Base-by-base conservation (phyloP, 2,329 filamentous ascomycete genomes). In the Calonectria naviculata region DNA sequence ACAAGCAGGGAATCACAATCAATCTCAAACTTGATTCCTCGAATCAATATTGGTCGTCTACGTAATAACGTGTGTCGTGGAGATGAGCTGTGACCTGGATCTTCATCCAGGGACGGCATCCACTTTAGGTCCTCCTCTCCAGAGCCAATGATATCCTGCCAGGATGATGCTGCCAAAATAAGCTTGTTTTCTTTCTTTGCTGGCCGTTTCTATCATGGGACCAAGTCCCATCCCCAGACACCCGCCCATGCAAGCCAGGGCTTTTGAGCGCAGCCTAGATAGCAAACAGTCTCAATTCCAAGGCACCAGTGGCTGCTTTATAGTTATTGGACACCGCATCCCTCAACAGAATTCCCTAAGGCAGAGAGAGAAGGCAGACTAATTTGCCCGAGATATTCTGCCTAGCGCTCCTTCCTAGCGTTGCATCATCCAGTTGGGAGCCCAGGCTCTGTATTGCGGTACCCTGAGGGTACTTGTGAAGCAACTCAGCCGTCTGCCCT, bases 101-200 rank as follows among this genome's bases (percentile, higher is more conserved):
- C 6, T 36, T 26, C 44, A 56, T 47, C 21, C 54, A 46, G 21
- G 28, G 21, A 28, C 52, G 12, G n/a, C 31, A 44, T 19, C 36
- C 36, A 46, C 62, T 29, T 58, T 5, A 47, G 54, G 9, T 34
- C 41, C 21, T 21, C 15, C 42, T 6, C 8, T 5, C 6, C 19
- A 34, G 52, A 12, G 56, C 68, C 68, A 67, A 70, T 70, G 28
- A 63, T 58, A 34, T 19, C 28, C 21, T 31, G 31, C 42, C 21
- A 56, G 38, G 34, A 56, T 47, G 28, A 66, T 42, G 15, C 38
- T 70, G 46, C 44, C 44, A 63, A 70, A 52, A 58, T 70, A 70
- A 70, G 68, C 68, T 70, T 70, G 56, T 70, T 70, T 70, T 67
- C 17, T 29, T 28, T 12, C 24, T 21, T 47, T 31, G 19, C 44